Evolutionary conservation across 768 basidiomycete species (phyloP).

Genomic region (Coprinopsis strossmayeri): DNA sequence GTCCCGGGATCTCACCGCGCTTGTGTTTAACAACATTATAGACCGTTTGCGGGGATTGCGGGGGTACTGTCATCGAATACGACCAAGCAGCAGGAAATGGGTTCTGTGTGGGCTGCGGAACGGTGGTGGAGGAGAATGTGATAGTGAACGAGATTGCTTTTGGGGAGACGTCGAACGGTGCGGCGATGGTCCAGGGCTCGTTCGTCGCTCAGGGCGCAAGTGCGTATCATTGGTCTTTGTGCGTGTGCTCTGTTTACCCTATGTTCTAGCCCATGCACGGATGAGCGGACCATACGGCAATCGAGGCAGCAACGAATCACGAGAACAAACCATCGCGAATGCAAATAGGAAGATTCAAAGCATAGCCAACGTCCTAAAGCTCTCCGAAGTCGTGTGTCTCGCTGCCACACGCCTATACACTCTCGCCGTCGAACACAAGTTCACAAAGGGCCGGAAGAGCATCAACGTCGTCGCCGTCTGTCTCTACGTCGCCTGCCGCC

Average conservation of each 20-base stretch:
- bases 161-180: slow-evolving; percentile 88
- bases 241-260: slow-evolving; percentile 4
- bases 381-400: slow-evolving; percentile 75
- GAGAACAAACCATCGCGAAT: slow-evolving; percentile 88
- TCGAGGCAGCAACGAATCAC: slow-evolving; percentile 70
- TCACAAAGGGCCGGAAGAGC: slow-evolving; percentile 89
- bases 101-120: slow-evolving; percentile 81
- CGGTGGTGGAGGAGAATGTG: slow-evolving; percentile 87
- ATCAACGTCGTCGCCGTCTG: slow-evolving; percentile 95
- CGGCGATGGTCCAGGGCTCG: slow-evolving; percentile 92
- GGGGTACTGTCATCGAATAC: slow-evolving; percentile 81
- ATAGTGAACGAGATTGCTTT: slow-evolving; percentile 94
- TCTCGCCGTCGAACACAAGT: slow-evolving; percentile 89
- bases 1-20: too few relatives aligned
- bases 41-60: slow-evolving; percentile 71
- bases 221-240: slow-evolving; percentile 33
- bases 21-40: too few relatives aligned
- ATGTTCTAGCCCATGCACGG: slow-evolving; percentile 60
- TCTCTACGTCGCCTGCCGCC: slow-evolving; percentile 88
- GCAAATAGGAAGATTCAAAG: slow-evolving; percentile 80
- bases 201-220: slow-evolving; percentile 90
- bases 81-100: slow-evolving; percentile 80
- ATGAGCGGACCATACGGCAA: slow-evolving; percentile 82
- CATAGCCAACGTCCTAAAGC: slow-evolving; percentile 68
- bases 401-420: slow-evolving; percentile 86